Percentiles rank a stretch among this genome's conserved stretches.
phyloP scores from a whole-genome alignment of 169 alveolate genomes.

The Eimeria maxima region DNA sequence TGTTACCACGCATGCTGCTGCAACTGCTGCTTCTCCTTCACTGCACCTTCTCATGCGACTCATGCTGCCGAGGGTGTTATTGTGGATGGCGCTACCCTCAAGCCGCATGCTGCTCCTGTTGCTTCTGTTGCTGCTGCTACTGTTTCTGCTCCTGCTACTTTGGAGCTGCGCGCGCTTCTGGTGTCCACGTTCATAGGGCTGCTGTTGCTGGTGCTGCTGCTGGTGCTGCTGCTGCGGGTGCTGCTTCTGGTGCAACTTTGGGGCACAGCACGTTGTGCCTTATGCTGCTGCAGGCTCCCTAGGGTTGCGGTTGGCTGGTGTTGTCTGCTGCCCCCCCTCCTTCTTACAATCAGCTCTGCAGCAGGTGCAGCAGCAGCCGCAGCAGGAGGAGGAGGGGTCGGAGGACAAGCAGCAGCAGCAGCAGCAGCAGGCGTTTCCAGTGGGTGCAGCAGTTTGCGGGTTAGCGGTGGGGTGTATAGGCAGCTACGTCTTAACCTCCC shows the following conservation, averaged over 20 bases:
- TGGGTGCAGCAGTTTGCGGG: slow-evolving; percentile 54
- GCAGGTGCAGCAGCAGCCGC: slow-evolving; percentile 52
- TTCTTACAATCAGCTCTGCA: slow-evolving; percentile 8
- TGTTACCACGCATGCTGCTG: not conserved
- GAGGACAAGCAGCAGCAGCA: not conserved
- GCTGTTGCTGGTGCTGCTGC: not conserved
- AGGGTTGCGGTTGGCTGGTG: slow-evolving; percentile 36
- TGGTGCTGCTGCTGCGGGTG: not conserved
- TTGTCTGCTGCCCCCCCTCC: slow-evolving; percentile 50
- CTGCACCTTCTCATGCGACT: no score
- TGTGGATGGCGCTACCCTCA: no score
- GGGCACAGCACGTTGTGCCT: no score
- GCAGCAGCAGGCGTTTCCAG: slow-evolving; percentile 5
- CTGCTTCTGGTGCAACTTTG: slow-evolving; percentile 9
- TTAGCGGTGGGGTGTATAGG: slow-evolving; percentile 45
- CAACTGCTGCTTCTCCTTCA: not conserved
- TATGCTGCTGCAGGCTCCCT: slow-evolving; percentile 22
- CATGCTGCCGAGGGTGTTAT: no score
- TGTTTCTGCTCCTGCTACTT: no score
- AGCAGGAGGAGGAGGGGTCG: not conserved
- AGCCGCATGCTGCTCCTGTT: no score
- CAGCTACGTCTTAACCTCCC: not conserved
- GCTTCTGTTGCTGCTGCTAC: no score
- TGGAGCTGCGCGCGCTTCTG: no score
- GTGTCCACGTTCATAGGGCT: no score